Base-by-base conservation (phyloP, 78 protist species). In the Dictyostelium citrinum region DNA sequence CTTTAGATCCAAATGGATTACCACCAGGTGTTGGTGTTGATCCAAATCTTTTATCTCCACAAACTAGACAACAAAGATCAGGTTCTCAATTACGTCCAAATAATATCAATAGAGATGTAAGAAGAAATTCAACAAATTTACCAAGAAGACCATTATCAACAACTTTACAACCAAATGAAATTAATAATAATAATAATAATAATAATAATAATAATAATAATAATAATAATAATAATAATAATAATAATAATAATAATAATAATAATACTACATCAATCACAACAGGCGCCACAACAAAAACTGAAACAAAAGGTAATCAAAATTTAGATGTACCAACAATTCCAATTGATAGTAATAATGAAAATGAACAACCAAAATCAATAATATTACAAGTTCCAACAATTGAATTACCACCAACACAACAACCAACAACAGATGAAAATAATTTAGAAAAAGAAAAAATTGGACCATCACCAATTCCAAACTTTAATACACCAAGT, bases 41-140 rank as follows among this genome's bases (percentile, higher is more conserved):
- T 16, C 33, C 60, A n/a, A 24, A 24, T 41, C 29, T 37, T 75
- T 75, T 75, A 41, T 16, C 58, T 7, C 60, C 81, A 35, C 22
- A 39, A 31, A 16, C 81, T 6, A 75, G 81, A 41, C 81, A 75
- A 75, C 81, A 75, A 41, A 75, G 81, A 75, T 39, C 55, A 41
- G 43, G 51, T 16, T n/a, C 81, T 9, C 58, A 39, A 75, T 75
- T 75, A 41, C n/a, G 58, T 39, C 81, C 81, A 75, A 20, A 75
- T n/a, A 39, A n/a, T n/a, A 0, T 14, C 11, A 35, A 33, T n/a
- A 71, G 79, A 64, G 41, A 70, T 31, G 22, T 4, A 70, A 70
- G 77, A 70, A 70, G 77, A 70, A 64, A 64, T 64, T 70, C 77
- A 27, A 17, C 43, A 27, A 16, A 12, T 29, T 70, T 31, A 31